Evolutionary conservation across 805 yeast species (phyloP).

Genomic region (Nakazawaea populi): DNA sequence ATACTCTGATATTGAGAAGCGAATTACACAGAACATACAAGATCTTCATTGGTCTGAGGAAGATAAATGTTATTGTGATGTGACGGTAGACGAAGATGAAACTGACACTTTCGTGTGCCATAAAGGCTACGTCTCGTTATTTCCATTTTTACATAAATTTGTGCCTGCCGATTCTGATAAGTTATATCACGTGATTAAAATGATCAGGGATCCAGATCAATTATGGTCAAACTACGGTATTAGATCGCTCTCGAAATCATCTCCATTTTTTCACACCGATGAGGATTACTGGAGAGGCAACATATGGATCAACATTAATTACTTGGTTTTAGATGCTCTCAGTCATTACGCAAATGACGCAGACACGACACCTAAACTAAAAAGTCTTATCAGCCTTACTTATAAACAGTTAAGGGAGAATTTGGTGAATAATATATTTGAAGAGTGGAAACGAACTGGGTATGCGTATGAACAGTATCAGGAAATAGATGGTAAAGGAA

Average conservation of each 20-base stretch:
- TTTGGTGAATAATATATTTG: conserved; percentile 59
- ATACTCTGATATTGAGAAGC: conserved; percentile 47
- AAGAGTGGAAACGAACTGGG: conserved; percentile 72
- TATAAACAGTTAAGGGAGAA: conserved; percentile 60
- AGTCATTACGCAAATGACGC: conserved; percentile 40
- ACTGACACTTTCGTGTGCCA: conserved; percentile 69
- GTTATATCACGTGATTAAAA: conserved; percentile 45
- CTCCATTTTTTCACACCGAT: conserved; percentile 59
- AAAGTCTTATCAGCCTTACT: conserved; percentile 35
- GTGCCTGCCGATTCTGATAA: conserved; percentile 43
- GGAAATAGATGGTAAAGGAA: conserved; percentile 65
- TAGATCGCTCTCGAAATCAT: conserved; percentile 69
- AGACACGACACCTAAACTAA: conserved; percentile 24
- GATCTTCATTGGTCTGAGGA: conserved; percentile 75
- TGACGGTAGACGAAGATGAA: conserved; percentile 69
- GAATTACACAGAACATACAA: conserved; percentile 60
- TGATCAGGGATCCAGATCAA: conserved; percentile 63
- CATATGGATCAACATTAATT: conserved; percentile 89
- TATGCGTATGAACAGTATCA: conserved; percentile 90
- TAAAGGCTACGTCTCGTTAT: conserved; percentile 79
- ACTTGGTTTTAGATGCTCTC: conserved; percentile 68
- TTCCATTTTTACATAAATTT: conserved; percentile 78
- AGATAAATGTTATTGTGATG: conserved; percentile 71
- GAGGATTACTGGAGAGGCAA: conserved; percentile 97
- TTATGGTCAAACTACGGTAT: conserved; percentile 78